Conservation (phyloP, 2,329 filamentous ascomycete genomes). For the Claviceps pusilla region DNA sequence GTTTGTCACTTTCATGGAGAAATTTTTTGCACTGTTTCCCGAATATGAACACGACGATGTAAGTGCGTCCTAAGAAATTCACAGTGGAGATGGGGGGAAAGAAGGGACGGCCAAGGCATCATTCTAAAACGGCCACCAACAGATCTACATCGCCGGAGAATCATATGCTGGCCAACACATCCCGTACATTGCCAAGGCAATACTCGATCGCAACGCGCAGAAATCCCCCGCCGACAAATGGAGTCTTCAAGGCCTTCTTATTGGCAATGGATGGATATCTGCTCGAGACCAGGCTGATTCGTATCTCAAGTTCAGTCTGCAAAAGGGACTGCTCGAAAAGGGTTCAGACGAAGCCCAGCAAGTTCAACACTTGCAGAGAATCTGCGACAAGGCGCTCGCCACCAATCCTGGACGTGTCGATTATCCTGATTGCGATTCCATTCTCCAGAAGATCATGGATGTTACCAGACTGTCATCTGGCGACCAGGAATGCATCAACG, state of each 20-base stretch:
- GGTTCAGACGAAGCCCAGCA: slow-evolving; percentile 47
- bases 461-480: slow-evolving; percentile 43
- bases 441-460: slow-evolving; percentile 59
- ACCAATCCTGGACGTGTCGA: slow-evolving; percentile 41
- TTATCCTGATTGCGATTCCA: slow-evolving; percentile 54
- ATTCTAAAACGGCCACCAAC: slow-evolving; percentile 1
- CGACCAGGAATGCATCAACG: slow-evolving; percentile 61
- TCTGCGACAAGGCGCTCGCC: slow-evolving; percentile 51
- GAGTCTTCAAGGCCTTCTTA: slow-evolving; percentile 73
- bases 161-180: slow-evolving; percentile 96
- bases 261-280: slow-evolving; percentile 96
- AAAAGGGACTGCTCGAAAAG: slow-evolving; percentile 55
- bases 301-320: slow-evolving; percentile 69
- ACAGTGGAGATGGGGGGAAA: not conserved
- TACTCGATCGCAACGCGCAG: slow-evolving; percentile 73
- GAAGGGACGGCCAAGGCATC: not conserved
- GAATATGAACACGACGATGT: slow-evolving; percentile 88
- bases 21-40: slow-evolving; percentile 81
- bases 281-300: slow-evolving; percentile 78
- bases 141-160: slow-evolving; percentile 92
- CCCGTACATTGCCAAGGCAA: slow-evolving; percentile 85
- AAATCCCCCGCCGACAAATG: slow-evolving; percentile 30
- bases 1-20: slow-evolving; percentile 77
- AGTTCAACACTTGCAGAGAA: slow-evolving; percentile 53
- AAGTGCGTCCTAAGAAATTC: slow-evolving; percentile 24